Evolutionary conservation across 345 rosid species (phyloP).

Genomic region (Turritis glabra): DNA sequence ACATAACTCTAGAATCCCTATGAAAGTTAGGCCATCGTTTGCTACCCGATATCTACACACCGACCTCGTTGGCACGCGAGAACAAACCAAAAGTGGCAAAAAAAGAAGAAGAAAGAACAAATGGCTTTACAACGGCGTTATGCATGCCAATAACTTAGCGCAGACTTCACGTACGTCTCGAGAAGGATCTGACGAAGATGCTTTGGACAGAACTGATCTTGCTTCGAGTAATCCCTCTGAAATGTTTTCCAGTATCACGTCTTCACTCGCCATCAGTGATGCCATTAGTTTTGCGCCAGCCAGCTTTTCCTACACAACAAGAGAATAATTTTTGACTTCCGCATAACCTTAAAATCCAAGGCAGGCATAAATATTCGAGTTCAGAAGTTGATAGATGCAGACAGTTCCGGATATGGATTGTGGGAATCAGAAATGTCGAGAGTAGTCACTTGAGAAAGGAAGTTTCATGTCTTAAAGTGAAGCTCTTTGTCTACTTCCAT

Average conservation of each 20-base stretch:
- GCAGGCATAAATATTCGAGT: neutral
- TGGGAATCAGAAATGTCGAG: neutral
- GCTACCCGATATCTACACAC: slow-evolving; percentile 11
- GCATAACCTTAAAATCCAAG: slow-evolving; percentile 8
- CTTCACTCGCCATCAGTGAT: slow-evolving; percentile 87
- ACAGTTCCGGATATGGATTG: neutral
- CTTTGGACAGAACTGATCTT: slow-evolving; percentile 53
- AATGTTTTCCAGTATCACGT: slow-evolving; percentile 59
- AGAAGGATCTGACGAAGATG: slow-evolving; percentile 61
- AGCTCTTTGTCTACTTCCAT: slow-evolving; percentile 10
- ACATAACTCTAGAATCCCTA: neutral
- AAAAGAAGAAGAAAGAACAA: neutral
- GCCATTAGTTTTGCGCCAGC: slow-evolving; percentile 83
- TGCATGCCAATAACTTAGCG: slow-evolving; percentile 58
- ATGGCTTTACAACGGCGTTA: slow-evolving; percentile 42
- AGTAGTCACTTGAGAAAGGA: neutral
- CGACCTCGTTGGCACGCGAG: slow-evolving; percentile 3
- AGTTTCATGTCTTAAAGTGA: neutral
- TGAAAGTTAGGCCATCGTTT: neutral
- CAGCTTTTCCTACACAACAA: slow-evolving; percentile 64
- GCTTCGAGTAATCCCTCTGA: slow-evolving; percentile 73
- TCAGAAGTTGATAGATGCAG: neutral
- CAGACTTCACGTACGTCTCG: slow-evolving; percentile 56
- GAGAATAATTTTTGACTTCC: neutral
- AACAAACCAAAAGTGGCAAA: neutral